Conservation (phyloP, 768 basidiomycete genomes). For the Antrodiella citrinella region DNA sequence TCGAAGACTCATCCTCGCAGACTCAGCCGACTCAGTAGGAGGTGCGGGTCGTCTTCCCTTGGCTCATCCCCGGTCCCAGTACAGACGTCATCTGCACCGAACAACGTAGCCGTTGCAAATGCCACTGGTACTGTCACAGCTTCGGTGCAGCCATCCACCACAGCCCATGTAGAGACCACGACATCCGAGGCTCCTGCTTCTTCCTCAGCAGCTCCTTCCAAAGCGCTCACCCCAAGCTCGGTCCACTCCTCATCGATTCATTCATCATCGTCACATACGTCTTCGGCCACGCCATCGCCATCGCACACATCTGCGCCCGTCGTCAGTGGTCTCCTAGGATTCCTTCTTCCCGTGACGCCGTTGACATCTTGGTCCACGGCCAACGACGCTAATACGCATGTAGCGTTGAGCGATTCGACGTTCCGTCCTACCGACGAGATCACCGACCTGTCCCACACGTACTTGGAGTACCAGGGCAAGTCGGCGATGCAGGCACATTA, state of each 20-base stretch:
- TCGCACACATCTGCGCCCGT: constrained; percentile 14
- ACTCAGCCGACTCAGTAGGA: constrained; percentile 1
- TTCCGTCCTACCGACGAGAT: constrained; percentile 35
- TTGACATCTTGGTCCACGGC: constrained; percentile 40
- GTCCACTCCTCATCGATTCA: too few relatives aligned
- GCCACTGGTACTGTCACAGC: background rate
- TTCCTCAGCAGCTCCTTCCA: constrained; percentile 5
- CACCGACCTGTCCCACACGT: constrained; percentile 30
- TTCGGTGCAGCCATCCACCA: background rate
- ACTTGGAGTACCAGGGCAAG: constrained; percentile 41
- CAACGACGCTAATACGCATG: constrained; percentile 23
- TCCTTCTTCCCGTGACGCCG: constrained; percentile 27
- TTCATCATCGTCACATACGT: background rate
- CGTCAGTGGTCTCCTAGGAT: constrained; percentile 3
- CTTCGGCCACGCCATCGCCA: background rate
- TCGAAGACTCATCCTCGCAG: constrained; percentile 3
- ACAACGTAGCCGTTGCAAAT: background rate
- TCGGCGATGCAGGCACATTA: constrained; percentile 43
- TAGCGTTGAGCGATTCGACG: constrained; percentile 37
- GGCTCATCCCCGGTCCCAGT: too few relatives aligned
- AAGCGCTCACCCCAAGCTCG: background rate
- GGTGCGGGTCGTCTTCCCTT: constrained; percentile 3
- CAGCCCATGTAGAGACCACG: background rate
- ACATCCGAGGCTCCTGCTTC: too few relatives aligned
- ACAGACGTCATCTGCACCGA: background rate